A percentile compares a stretch with the other conserved stretches of the same genome.
phyloP scores from a whole-genome alignment of 768 basidiomycete genomes.

The Tephrocybe sp. region DNA sequence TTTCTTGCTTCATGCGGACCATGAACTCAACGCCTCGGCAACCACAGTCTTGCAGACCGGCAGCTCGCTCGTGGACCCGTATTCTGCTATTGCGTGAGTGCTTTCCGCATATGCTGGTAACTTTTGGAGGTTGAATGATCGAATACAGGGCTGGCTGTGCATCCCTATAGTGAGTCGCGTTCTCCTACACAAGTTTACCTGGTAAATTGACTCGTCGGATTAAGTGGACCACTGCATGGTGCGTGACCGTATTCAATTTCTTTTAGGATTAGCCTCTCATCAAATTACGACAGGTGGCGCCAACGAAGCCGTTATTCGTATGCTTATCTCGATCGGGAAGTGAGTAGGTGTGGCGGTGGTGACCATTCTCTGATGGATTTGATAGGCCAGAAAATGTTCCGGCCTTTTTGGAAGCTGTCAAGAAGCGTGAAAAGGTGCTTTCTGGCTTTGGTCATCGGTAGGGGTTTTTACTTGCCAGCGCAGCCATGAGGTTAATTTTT shows the following conservation, averaged over 20 bases:
- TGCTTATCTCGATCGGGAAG: slow-evolving; percentile 88
- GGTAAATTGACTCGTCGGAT: not conserved
- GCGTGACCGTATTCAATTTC: slow-evolving; percentile 10
- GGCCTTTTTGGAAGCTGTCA: slow-evolving; percentile 83
- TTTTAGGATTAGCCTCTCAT: not conserved
- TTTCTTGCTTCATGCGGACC: slow-evolving; percentile 88
- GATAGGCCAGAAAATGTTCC: slow-evolving; percentile 76
- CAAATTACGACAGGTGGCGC: slow-evolving; percentile 61
- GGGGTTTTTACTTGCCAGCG: too few relatives aligned
- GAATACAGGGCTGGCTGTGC: slow-evolving; percentile 74
- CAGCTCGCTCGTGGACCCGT: slow-evolving; percentile 89
- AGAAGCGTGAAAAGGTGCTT: slow-evolving; percentile 83
- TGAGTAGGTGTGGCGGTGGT: slow-evolving; percentile 29
- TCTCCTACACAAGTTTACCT: not conserved
- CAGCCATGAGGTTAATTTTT: not conserved
- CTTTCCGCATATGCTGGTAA: not conserved
- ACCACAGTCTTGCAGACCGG: slow-evolving; percentile 88
- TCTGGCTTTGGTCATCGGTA: slow-evolving; percentile 90
- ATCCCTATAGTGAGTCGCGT: slow-evolving; percentile 71
- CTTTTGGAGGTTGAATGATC: not conserved
- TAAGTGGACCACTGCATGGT: slow-evolving; percentile 74
- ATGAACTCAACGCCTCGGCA: slow-evolving; percentile 85
- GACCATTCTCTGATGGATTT: not conserved
- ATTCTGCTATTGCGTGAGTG: slow-evolving; percentile 76
- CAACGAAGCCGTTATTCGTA: slow-evolving; percentile 92